Base-by-base conservation (phyloP, 805 yeast genomes). In the Komagataella pastoris region DNA sequence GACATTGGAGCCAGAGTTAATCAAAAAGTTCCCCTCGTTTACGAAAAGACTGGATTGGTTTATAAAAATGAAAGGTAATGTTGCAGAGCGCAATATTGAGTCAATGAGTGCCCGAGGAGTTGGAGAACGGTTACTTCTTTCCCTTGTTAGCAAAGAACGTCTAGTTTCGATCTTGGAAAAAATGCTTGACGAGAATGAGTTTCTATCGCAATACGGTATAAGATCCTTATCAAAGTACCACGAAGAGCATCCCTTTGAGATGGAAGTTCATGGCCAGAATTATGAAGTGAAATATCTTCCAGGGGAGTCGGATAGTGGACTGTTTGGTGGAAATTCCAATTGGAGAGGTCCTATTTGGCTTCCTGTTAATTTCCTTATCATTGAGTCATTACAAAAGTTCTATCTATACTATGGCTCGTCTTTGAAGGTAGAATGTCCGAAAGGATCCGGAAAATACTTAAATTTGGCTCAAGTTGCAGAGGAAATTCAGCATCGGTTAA, bases 311-410 rank as follows among this genome's bases (percentile, higher is more conserved):
- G 91, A 88, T 62, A 83, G 95, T 5, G 96, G 96, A 4, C 78
- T 90, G 79, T 89, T 89, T 74, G 97, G 97, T 50, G 97, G 97
- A 54, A 89, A 89, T 65, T 88, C 96, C 19, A 89, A 89, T 67
- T 89, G 97, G 97, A 77, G 97, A 65, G 97, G 97, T 2, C 97
- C 97, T 14, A 88, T 89, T 58, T 89, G 97, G 97, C 88, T 89
- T 74, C 96, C 97, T 18, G 87, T 87, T 10, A 89, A 85, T 61
- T 89, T 89, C 65, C 70, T 89, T 55, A 70, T 89, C 45, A 87
- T 89, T 53, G 97, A 89, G 69, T 80, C 96, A 0, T 71, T 89
- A 58, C 93, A 89, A 67, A 75, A 96, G 59, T 88, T 88, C 65
- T 88, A 83, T 65, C 71, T 89, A 61, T 89, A 88, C 71, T 89